A percentile compares a stretch with the other conserved stretches of the same genome.
Conservation (phyloP, 352 stramenopile species). For the Pythium brachiatum region DNA sequence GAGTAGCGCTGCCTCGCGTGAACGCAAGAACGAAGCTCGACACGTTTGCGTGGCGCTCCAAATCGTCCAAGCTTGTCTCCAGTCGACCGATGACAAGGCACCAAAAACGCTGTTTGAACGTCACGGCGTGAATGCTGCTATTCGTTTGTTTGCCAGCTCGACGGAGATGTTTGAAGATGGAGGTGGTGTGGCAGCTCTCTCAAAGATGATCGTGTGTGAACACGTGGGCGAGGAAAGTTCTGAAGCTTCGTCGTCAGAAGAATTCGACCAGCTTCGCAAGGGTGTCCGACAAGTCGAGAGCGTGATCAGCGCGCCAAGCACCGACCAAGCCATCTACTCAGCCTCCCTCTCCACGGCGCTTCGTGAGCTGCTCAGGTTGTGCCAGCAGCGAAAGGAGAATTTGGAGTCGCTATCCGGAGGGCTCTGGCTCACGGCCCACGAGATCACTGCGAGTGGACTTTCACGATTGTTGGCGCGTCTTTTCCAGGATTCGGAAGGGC, state of each 20-base stretch:
- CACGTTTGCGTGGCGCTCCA: conserved; percentile 43
- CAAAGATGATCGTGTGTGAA: conserved; percentile 37
- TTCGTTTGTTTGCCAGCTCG: conserved; percentile 44
- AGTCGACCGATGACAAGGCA: neutral
- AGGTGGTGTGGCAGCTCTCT: conserved; percentile 28
- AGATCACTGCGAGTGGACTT: conserved; percentile 58
- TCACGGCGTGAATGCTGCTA: conserved; percentile 46
- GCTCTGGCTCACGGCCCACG: conserved; percentile 48
- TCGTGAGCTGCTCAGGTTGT: conserved; percentile 27
- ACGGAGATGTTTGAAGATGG: conserved; percentile 17
- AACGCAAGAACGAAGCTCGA: conserved; percentile 29
- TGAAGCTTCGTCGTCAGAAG: conserved; percentile 3
- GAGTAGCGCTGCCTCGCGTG: conserved; percentile 4
- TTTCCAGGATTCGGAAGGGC: conserved; percentile 29
- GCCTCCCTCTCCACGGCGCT: conserved; percentile 17
- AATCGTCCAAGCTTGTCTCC: conserved; percentile 38
- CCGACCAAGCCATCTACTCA: neutral
- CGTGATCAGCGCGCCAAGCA: neutral
- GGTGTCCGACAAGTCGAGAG: conserved; percentile 4
- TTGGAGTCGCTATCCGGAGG: conserved; percentile 11
- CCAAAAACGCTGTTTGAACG: conserved; percentile 44
- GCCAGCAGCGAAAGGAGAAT: conserved; percentile 11
- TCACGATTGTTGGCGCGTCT: conserved; percentile 39
- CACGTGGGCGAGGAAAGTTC: conserved; percentile 33
- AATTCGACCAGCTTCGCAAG: conserved; percentile 8